A percentile compares a stretch with the other conserved stretches of the same genome.
phyloP scores from a whole-genome alignment of 1,139 yeast genomes.

The Protomyces inouyei region DNA sequence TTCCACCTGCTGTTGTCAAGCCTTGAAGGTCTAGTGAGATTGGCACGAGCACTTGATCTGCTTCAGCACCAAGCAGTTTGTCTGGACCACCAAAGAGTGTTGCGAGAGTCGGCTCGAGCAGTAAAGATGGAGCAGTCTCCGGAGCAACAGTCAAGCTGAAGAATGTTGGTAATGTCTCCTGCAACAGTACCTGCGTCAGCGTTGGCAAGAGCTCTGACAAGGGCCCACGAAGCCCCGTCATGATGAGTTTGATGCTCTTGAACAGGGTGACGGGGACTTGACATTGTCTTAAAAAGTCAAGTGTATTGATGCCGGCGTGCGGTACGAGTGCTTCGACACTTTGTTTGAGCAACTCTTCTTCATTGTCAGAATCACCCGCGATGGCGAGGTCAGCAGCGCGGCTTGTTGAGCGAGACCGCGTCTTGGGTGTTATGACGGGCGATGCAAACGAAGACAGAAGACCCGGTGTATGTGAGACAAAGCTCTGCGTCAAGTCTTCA shows the following conservation, averaged over 20 bases:
- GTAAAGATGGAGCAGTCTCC: slow-evolving; percentile 8
- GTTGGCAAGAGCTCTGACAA: neutral
- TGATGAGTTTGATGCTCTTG: slow-evolving; percentile 2
- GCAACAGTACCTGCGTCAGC: slow-evolving; percentile 6
- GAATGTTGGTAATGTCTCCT: neutral
- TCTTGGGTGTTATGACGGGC: neutral
- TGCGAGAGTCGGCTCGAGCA: slow-evolving; percentile 1
- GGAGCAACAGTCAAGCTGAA: slow-evolving; percentile 21
- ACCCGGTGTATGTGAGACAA: slow-evolving; percentile 1
- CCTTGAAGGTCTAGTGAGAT: slow-evolving; percentile 15
- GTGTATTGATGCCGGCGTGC: slow-evolving; percentile 3
- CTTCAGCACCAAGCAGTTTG: slow-evolving; percentile 3
- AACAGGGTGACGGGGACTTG: slow-evolving; percentile 9
- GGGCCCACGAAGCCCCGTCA: slow-evolving; percentile 10
- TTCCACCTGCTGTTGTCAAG: neutral
- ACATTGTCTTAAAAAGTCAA: slow-evolving; percentile 11
- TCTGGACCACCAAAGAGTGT: neutral
- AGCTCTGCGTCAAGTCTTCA: slow-evolving; percentile 3
- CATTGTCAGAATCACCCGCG: neutral
- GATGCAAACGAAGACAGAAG: neutral
- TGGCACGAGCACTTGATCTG: slow-evolving; percentile 13
- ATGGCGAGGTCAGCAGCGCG: neutral
- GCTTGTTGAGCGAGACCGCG: neutral
- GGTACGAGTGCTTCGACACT: slow-evolving; percentile 6
- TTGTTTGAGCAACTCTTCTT: neutral